These are phyloP conservation scores for Starmerella lactis-condensi DNA, from an alignment of 805 yeast species.

Conservation along the genomic window DNA sequence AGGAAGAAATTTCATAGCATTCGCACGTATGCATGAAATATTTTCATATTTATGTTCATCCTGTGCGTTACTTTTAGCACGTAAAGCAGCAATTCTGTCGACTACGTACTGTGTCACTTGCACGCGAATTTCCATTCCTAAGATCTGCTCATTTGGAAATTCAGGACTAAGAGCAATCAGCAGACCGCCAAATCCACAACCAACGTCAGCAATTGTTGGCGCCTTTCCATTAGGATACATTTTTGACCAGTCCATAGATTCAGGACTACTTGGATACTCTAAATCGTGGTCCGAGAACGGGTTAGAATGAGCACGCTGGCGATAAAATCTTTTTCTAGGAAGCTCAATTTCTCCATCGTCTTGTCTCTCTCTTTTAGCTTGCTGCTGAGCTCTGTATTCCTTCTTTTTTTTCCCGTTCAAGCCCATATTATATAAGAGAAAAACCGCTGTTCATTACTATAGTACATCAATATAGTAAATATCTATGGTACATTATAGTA, in stretches of 20 bases:
- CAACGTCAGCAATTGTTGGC: slow-evolving; percentile 66
- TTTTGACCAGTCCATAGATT: slow-evolving; percentile 69
- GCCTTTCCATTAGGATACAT: slow-evolving; percentile 55
- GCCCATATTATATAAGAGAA: too few relatives aligned
- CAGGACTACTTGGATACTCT: slow-evolving; percentile 71
- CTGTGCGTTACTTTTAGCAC: slow-evolving; percentile 27
- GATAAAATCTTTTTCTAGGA: slow-evolving; percentile 65
- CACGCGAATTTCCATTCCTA: slow-evolving; percentile 95
- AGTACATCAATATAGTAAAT: too few relatives aligned
- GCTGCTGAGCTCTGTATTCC: slow-evolving; percentile 1
- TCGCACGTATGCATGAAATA: slow-evolving; percentile 78
- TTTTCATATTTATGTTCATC: slow-evolving; percentile 43
- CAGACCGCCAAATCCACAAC: slow-evolving; percentile 95
- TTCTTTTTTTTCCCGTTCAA: slow-evolving; percentile 1
- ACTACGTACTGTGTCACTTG: slow-evolving; percentile 96
- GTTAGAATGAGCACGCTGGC: slow-evolving; percentile 95
- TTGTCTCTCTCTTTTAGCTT: neutral
- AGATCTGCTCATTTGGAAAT: slow-evolving; percentile 52
- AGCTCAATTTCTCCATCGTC: slow-evolving; percentile 27
- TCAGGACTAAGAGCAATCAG: slow-evolving; percentile 59
- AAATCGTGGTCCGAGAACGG: slow-evolving; percentile 90
- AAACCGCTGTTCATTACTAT: too few relatives aligned
- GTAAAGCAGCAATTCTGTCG: slow-evolving; percentile 78
- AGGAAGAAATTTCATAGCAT: slow-evolving; percentile 93
- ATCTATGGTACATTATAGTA: too few relatives aligned